Evolutionary conservation across 164 flowering plant species (phyloP).

Genomic region (Macadamia integrifolia): DNA sequence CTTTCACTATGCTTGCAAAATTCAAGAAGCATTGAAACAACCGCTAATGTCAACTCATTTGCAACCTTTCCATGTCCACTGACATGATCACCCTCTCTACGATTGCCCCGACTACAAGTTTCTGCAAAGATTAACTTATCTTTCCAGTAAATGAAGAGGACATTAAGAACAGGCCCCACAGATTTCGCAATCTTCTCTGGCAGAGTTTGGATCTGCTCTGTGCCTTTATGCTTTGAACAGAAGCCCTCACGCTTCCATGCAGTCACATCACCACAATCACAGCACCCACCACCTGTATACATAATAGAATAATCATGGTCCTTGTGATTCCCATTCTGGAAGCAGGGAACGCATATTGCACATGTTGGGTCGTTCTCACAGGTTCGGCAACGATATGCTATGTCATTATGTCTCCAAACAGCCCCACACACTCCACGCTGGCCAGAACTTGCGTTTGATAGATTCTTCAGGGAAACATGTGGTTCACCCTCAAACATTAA

Average conservation of each 20-base stretch:
- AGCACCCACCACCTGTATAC: constrained; percentile 91
- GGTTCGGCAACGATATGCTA: constrained; percentile 81
- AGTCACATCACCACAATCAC: constrained; percentile 97
- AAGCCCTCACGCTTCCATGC: constrained; percentile 98
- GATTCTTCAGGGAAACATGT: constrained; percentile 23
- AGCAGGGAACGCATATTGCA: constrained; percentile 97
- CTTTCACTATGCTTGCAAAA: constrained; percentile 85
- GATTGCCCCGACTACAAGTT: constrained; percentile 17
- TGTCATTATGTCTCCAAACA: constrained; percentile 83
- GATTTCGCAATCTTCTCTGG: constrained; percentile 51
- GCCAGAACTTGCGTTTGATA: constrained; percentile 42
- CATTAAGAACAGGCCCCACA: constrained; percentile 68
- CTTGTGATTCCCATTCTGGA: constrained; percentile 87
- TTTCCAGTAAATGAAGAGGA: constrained; percentile 58
- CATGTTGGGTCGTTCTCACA: constrained; percentile 97
- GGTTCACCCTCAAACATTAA: constrained; percentile 90
- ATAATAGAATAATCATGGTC: constrained; percentile 85
- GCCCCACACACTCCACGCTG: constrained; percentile 95
- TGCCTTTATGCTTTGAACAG: constrained; percentile 90
- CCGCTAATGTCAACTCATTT: constrained; percentile 44
- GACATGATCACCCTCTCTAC: constrained; percentile 18
- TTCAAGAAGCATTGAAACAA: constrained; percentile 83
- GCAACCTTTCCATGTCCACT: constrained; percentile 27
- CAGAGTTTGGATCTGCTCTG: constrained; percentile 86
- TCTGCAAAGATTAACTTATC: constrained; percentile 41